Conservation (phyloP, 495 filamentous ascomycete species). For the Parathielavia appendiculata region DNA sequence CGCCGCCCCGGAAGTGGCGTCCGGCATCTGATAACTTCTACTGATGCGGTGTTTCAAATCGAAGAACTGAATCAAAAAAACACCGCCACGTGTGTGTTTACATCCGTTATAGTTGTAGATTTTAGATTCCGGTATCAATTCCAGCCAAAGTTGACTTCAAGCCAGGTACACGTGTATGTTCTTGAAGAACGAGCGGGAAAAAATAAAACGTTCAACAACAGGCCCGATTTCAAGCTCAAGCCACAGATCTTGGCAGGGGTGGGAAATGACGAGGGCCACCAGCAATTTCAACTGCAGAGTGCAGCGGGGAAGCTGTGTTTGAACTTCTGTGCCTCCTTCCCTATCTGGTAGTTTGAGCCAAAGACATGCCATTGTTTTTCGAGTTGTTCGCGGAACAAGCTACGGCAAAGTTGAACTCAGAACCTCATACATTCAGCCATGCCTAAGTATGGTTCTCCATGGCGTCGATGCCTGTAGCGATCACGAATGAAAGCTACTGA, state of each 20-base stretch:
- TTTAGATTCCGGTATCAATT: too few relatives aligned
- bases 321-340: not conserved
- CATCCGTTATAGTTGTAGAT: too few relatives aligned
- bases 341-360: not conserved
- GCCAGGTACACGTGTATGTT: not conserved
- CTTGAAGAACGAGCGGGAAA: not conserved
- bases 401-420: too few relatives aligned
- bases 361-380: too few relatives aligned
- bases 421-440: too few relatives aligned
- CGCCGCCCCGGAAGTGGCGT: slow-evolving; percentile 1
- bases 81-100: too few relatives aligned
- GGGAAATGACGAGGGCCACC: slow-evolving; percentile 12
- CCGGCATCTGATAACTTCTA: not conserved
- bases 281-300: slow-evolving; percentile 13
- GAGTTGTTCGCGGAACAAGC: too few relatives aligned
- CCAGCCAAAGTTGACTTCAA: not conserved
- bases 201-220: not conserved
- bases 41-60: not conserved
- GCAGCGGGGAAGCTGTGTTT: not conserved
- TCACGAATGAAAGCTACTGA: too few relatives aligned
- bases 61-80: too few relatives aligned
- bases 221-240: not conserved
- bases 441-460: too few relatives aligned
- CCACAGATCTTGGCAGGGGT: not conserved
- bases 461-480: too few relatives aligned